Evolutionary conservation across 2,329 filamentous ascomycete genomes (phyloP), one percentile per base, ranked within the genome.

Genomic region (Pestalotiopsis sp.): DNA sequence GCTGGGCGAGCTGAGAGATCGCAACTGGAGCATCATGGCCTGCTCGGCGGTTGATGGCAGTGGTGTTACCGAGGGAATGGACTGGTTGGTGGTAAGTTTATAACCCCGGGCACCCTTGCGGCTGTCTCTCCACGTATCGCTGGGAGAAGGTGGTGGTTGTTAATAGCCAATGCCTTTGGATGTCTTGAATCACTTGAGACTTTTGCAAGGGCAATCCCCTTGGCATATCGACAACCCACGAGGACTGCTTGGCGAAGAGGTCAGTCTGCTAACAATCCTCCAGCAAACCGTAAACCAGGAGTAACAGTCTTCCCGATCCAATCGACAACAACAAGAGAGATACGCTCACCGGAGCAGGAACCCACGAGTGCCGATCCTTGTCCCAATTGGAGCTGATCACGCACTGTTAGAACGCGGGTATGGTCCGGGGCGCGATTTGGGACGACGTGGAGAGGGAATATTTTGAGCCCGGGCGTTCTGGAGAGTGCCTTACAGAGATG

Each of bases 21-120:
- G 96, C 77, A 99, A 98, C 86, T 99, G 96, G 96, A 98, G 94
- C 81, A 99, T 99, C 79, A 94, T 99, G 80, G 95, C 95, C 25
- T 99, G 96, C 82, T 97, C 93, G 73, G 96, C 96, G 14, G 95
- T 99, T 68, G 96, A 98, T 79, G 96, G 96, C 58, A 92, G 93
- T 77, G 96, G 96, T 80, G 93, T 99, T 59, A 93, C 92, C 72
- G 96, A 99, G 82, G 96, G 96, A 70, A 99, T 99, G 96, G 96
- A 99, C 82, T 99, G 96, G 96, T 85, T 99, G 79, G 94, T 97
- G 86, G 93, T 95, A 82, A 81, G 86, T 85, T 31, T 36, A 27
- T 60, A 27, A 23, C 9, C 23, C 23, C 57, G 31, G 23, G 5
- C 23, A 12, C 45, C 45, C 45, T 52, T 52, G 45, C 20, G 9